Evolutionary conservation across 768 basidiomycete genomes (phyloP), one percentile per base, ranked within the genome.

Genomic region (Daedalea quercina): DNA sequence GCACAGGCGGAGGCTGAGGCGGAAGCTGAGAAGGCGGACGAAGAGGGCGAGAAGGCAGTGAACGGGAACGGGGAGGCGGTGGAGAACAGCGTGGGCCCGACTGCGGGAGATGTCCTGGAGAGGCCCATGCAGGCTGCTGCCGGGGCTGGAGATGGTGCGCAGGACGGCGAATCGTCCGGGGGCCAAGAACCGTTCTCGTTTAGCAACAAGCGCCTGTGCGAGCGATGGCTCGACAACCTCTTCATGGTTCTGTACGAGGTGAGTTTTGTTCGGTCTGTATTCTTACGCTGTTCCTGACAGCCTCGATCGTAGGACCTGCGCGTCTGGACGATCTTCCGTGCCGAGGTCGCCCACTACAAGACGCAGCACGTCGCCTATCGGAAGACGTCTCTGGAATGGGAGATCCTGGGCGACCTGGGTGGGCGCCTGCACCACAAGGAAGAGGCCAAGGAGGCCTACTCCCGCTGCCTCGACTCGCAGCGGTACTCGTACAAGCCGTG

Each of bases 191-290:
- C 85, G 2, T 92, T 90, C 67, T 90, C 93, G 22, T 96, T 99
- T 70, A 93, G 84, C 64, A 97, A 92, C 70, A 99, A 98, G 75
- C 78, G 96, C 44, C 72, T 99, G 34, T 99, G 96, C 64, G 96
- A 98, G 66, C 77, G 95, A 47, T 98, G 96, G 96, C 75, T 99
- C 44, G 94, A 97, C 65, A 98, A 98, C 60, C 67, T 98, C 55
- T 99, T 95, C 73, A 97, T 96, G 93, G 94, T 97, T 2, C 73
- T 99, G 3, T 97, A 97, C 65, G 94, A 98, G 81, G 94, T 90
- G 47, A 34, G 77, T 67, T 3, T 42, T 37, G 4, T 15, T n/a
- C 33, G 33, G 1, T 31, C 47, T 48, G 8, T 6, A 9, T 8
- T n/a, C 15, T 31, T 8, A 26, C 47, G 26, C 17, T 22, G 45